A percentile compares a stretch with the other conserved stretches of the same genome.
Conservation (phyloP, 2,329 filamentous ascomycete species). For the Nemania sp. region DNA sequence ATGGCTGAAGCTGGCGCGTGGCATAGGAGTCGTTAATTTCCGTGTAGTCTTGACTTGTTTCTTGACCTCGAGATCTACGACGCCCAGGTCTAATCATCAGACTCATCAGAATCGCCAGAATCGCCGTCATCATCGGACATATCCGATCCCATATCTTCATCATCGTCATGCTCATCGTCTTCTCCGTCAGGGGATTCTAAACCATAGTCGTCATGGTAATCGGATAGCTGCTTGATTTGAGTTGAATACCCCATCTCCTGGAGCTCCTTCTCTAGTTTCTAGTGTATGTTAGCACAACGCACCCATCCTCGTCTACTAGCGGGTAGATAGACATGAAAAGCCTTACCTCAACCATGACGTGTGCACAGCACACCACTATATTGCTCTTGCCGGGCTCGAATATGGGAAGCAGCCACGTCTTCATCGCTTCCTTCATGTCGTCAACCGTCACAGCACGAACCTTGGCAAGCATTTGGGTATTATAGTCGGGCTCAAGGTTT, state of each 20-base stretch:
- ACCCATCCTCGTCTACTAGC: neutral
- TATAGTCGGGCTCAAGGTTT: slow-evolving; percentile 81
- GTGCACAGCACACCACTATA: slow-evolving; percentile 87
- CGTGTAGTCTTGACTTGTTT: no score
- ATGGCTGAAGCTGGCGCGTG: neutral
- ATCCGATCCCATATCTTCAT: slow-evolving; percentile 41
- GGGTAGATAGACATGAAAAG: neutral
- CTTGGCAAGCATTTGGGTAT: slow-evolving; percentile 78
- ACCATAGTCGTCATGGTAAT: slow-evolving; percentile 93
- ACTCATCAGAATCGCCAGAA: slow-evolving; percentile 33
- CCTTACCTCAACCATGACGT: slow-evolving; percentile 85
- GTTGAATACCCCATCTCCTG: slow-evolving; percentile 81
- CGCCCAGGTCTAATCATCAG: slow-evolving; percentile 7
- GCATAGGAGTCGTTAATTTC: neutral
- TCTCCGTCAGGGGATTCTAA: slow-evolving; percentile 72
- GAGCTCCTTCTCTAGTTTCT: slow-evolving; percentile 83
- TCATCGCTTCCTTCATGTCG: slow-evolving; percentile 80
- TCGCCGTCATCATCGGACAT: slow-evolving; percentile 39
- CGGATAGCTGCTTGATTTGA: slow-evolving; percentile 76
- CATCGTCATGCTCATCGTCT: slow-evolving; percentile 43
- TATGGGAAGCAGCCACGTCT: slow-evolving; percentile 79
- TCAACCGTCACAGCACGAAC: slow-evolving; percentile 81
- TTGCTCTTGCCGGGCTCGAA: slow-evolving; percentile 87
- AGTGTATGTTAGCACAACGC: slow-evolving; percentile 15
- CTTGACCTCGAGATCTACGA: neutral